Evolutionary conservation across 2,329 filamentous ascomycete species (phyloP).

Genomic region (Zelopaecilomyces penicillatus): DNA sequence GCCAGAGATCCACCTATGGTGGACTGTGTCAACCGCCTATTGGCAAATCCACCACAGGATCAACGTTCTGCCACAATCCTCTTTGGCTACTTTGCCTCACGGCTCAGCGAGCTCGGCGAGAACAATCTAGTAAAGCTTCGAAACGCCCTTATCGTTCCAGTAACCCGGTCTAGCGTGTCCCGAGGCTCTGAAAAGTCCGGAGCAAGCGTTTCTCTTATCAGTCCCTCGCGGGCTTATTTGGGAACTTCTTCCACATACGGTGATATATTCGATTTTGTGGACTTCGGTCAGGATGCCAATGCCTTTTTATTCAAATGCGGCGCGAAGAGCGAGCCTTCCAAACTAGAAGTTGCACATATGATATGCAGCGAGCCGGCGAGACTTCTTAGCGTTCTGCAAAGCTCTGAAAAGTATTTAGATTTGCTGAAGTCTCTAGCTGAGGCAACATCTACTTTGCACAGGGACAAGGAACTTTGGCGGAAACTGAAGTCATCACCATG

Average conservation of each 20-base stretch:
- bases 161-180: slow-evolving; percentile 30
- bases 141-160: slow-evolving; percentile 63
- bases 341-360: slow-evolving; percentile 72
- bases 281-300: slow-evolving; percentile 84
- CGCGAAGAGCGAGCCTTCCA: slow-evolving; percentile 85
- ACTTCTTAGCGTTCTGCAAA: slow-evolving; percentile 71
- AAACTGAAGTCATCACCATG: slow-evolving; percentile 70
- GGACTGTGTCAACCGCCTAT: slow-evolving; percentile 65
- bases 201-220: slow-evolving; percentile 33
- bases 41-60: slow-evolving; percentile 62
- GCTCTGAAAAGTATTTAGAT: slow-evolving; percentile 76
- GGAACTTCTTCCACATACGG: slow-evolving; percentile 63
- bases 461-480: slow-evolving; percentile 68
- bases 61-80: slow-evolving; percentile 58
- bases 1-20: slow-evolving; percentile 69
- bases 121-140: slow-evolving; percentile 52
- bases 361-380: slow-evolving; percentile 77
- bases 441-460: slow-evolving; percentile 59
- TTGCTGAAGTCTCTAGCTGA: slow-evolving; percentile 76
- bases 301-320: slow-evolving; percentile 81
- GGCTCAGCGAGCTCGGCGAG: slow-evolving; percentile 64
- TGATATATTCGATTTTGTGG: slow-evolving; percentile 94
- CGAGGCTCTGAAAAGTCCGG: slow-evolving; percentile 32
- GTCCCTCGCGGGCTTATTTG: slow-evolving; percentile 71
- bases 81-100: slow-evolving; percentile 76